A percentile compares a stretch with the other conserved stretches of the same genome.
These are phyloP conservation scores for Ilyonectria mors-panacis DNA, from an alignment of 2,329 filamentous ascomycete species.

Conservation along the genomic window DNA sequence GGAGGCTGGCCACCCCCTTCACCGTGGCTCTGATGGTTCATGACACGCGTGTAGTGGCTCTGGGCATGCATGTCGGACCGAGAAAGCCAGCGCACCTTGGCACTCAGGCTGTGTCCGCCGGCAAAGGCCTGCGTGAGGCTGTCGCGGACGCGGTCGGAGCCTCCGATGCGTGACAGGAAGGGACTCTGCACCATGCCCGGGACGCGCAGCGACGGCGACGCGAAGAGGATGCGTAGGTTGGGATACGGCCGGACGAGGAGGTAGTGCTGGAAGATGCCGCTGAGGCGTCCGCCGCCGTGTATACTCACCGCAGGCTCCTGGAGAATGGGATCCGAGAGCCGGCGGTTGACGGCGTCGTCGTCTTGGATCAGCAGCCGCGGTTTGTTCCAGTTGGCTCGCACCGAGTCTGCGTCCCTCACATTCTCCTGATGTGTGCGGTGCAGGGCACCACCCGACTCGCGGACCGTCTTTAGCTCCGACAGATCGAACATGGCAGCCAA, in stretches of 20 bases:
- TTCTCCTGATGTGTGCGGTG: slow-evolving; percentile 58
- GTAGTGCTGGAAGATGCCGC: slow-evolving; percentile 66
- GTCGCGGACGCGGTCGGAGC: slow-evolving; percentile 62
- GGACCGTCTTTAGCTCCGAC: slow-evolving; percentile 75
- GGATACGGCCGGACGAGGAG: slow-evolving; percentile 77
- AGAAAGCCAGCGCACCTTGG: slow-evolving; percentile 79
- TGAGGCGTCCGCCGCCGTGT: slow-evolving; percentile 42
- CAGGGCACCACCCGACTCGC: slow-evolving; percentile 74
- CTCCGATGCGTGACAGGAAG: slow-evolving; percentile 69
- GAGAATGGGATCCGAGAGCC: slow-evolving; percentile 40
- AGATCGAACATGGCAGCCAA: slow-evolving; percentile 80
- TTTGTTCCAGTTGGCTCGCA: slow-evolving; percentile 56
- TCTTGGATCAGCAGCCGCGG: slow-evolving; percentile 59
- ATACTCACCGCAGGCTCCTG: slow-evolving; percentile 30
- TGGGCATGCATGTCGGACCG: slow-evolving; percentile 33
- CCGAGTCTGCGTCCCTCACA: slow-evolving; percentile 58
- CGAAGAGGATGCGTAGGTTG: slow-evolving; percentile 77
- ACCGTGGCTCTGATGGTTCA: slow-evolving; percentile 48
- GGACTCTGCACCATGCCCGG: slow-evolving; percentile 76
- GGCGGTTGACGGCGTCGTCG: slow-evolving; percentile 43
- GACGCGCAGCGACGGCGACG: slow-evolving; percentile 76
- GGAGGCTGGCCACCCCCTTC: slow-evolving; percentile 50
- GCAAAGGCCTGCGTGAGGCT: slow-evolving; percentile 68
- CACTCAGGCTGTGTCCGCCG: slow-evolving; percentile 79
- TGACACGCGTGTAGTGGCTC: slow-evolving; percentile 11